Base-by-base conservation (phyloP, 2,329 filamentous ascomycete species). In the Periconia sp. region DNA sequence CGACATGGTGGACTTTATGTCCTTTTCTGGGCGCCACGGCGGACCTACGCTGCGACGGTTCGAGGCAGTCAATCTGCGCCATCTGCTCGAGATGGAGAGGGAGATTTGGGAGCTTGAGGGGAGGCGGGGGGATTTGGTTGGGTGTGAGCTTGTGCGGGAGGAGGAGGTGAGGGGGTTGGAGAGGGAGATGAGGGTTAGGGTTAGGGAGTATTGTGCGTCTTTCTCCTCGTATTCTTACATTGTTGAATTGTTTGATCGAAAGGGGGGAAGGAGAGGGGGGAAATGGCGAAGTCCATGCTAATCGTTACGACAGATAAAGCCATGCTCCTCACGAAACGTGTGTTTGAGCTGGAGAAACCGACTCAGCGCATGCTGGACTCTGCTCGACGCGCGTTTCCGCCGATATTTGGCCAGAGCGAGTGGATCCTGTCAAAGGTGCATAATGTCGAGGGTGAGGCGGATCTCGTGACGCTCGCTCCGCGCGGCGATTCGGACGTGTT, bases 141-240 rank as follows among this genome's bases (percentile, higher is more conserved):
- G 31, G 3, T 17, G 13, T 24, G 19, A 4, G 26, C 18, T 30
- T 17, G 16, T 37, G 4, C 15, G 23, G 10, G 29, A 36, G 21
- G 39, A 29, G 15, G 11, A n/a, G 10, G 17, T 15, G 32, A 18
- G 24, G 21, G 25, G 26, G 19, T 16, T 43, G 18, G 29, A 38
- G 26, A 32, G 34, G 24, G 35, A 39, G 33, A 15, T 48, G 24
- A 25, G 40, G 16, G 26, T 19, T 2, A 34, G 13, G 26, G 22
- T 48, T 22, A 29, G 30, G 28, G 40, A 48, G 40, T 48, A 48
- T 26, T 40, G 44, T 48, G 23, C 34, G 44, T 43, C 2, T 13
- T 16, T 36, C 13, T 25, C 21, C 10, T 4, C 4, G 7, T 23
- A 18, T 26, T 12, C 4, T 8, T 9, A n/a, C 6, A 10, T n/a